A percentile compares a stretch with the other conserved stretches of the same genome.
Conservation (phyloP, 2,329 filamentous ascomycete species). For the Eutypa lata region DNA sequence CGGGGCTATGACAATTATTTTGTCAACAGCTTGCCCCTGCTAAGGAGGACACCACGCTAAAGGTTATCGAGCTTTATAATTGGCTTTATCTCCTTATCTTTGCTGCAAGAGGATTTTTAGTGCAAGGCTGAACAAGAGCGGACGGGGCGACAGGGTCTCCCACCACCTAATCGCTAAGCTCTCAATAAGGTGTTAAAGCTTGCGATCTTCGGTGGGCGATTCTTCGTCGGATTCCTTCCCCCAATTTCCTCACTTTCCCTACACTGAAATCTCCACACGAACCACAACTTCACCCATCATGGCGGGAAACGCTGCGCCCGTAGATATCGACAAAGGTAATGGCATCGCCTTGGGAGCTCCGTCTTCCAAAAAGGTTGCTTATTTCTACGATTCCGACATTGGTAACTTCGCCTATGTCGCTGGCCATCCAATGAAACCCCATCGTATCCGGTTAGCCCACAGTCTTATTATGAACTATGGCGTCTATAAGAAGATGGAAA, state of each 20-base stretch:
- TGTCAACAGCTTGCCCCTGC: too few relatives aligned
- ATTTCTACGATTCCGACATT: constrained; percentile 98
- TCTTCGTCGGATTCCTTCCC: background rate
- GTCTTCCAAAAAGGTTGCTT: constrained; percentile 78
- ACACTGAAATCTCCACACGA: background rate
- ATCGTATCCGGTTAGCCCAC: constrained; percentile 90
- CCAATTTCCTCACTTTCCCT: constrained; percentile 9
- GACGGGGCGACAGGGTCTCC: too few relatives aligned
- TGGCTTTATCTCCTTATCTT: background rate
- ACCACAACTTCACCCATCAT: constrained; percentile 31
- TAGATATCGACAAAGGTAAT: constrained; percentile 54
- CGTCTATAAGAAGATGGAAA: constrained; percentile 93
- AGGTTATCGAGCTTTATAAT: background rate
- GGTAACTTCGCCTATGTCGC: constrained; percentile 97
- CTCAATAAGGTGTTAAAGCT: too few relatives aligned
- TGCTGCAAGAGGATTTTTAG: background rate
- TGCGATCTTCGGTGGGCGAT: too few relatives aligned
- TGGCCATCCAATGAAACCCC: constrained; percentile 98
- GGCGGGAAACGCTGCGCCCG: constrained; percentile 44
- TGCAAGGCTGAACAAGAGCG: background rate
- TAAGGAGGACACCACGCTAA: too few relatives aligned
- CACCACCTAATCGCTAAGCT: too few relatives aligned
- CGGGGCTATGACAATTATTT: too few relatives aligned
- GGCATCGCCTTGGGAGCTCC: constrained; percentile 44
- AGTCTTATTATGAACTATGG: constrained; percentile 96